Base-by-base conservation (phyloP, 2,329 filamentous ascomycete genomes). In the Capronia coronata region DNA sequence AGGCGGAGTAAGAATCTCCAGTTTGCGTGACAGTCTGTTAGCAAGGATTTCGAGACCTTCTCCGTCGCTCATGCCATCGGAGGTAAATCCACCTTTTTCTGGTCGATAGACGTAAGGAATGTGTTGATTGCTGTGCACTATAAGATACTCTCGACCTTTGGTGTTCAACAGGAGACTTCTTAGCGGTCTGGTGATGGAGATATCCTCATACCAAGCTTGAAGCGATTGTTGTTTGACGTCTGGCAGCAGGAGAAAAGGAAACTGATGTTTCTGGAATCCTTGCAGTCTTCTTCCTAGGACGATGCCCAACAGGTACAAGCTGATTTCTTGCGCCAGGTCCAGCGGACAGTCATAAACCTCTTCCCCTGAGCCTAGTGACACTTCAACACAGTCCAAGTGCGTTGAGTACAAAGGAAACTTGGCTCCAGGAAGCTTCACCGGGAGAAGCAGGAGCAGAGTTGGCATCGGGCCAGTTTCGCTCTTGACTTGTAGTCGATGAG, bases 1-100 rank as follows among this genome's bases (percentile, higher is more conserved):
- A 10, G 63, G 47, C 2, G 52, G 58, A 46, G 63, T 64, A 11
- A 68, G 47, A 45, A 67, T 67, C 37, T 69, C 63, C 10, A 62
- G 59, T 27, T 62, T 60, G 43, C 65, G 67, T 7, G 67, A 60
- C 34, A 67, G 58, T 22, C 35, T 59, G 19, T 43, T 58, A 11
- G 61, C 65, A 25, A 22, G 2, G 34, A 52, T 50, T 16, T 25
- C 19, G 8, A 16, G 38, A 6, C n/a, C 18, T 5, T 34, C 18
- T 3, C 14, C 13, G 11, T 11, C 46, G 23, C 14, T 18, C 7
- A 19, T 19, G 34, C 7, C 3, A 18, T 13, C 7, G 18, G 34
- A 9, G 8, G 9, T 14, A n/a, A 34, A 16, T 10, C n/a, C 14
- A 13, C 18, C 34, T 19, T 18, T 6, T 19, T 8, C 4, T 19